Conservation (phyloP, 805 yeast genomes). For the Candida tibetensis region DNA sequence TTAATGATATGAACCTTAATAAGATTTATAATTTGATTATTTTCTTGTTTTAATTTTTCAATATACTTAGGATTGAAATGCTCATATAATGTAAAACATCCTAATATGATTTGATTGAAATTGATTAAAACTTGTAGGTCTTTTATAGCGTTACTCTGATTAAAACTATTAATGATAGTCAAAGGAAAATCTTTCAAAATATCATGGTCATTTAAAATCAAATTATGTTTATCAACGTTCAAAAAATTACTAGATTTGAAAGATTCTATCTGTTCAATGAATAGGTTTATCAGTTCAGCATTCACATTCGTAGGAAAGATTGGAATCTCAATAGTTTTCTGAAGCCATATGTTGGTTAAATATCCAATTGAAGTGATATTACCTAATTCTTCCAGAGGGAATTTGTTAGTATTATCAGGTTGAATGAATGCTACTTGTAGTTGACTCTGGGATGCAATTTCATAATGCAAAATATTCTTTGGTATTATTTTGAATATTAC, state of each 20-base stretch:
- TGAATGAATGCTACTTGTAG: constrained; percentile 24
- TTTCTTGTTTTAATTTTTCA: constrained; percentile 16
- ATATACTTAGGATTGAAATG: constrained; percentile 4
- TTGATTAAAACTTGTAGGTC: constrained; percentile 20
- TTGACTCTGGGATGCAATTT: constrained; percentile 23
- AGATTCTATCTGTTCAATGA: constrained; percentile 12
- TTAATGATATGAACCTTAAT: constrained; percentile 19
- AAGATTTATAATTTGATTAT: constrained; percentile 13
- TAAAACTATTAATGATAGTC: constrained; percentile 14
- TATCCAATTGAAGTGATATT: constrained; percentile 22
- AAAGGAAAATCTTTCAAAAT: background rate
- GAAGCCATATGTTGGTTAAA: constrained; percentile 23
- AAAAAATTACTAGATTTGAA: constrained; percentile 14
- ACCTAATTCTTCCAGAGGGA: background rate
- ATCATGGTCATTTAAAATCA: background rate
- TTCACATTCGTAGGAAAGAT: constrained; percentile 12
- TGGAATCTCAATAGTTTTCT: constrained; percentile 18
- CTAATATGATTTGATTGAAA: constrained; percentile 20
- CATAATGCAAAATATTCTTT: constrained; percentile 25
- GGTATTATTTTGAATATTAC: constrained; percentile 26
- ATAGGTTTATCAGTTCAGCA: constrained; percentile 4
- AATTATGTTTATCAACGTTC: background rate
- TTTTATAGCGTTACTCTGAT: constrained; percentile 15
- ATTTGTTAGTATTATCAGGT: constrained; percentile 8
- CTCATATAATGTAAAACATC: constrained; percentile 12